Evolutionary conservation across 2,329 filamentous ascomycete species (phyloP), one percentile per base, ranked within the genome.

Genomic region (Botrytis paeoniae): DNA sequence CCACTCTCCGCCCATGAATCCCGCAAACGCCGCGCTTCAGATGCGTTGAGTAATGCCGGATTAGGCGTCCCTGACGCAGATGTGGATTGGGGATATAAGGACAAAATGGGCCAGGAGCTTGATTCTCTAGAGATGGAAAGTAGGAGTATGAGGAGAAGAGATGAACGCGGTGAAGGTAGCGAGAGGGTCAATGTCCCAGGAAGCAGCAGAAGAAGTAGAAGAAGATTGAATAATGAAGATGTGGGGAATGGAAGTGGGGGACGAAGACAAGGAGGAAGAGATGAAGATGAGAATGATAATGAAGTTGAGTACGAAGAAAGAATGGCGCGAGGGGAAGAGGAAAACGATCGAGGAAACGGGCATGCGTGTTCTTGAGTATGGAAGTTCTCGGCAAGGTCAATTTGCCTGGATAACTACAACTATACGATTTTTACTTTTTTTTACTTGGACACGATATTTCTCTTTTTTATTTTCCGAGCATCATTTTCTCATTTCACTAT

Each of bases 21-120:
- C 1, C 72, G 51, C 37, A 71, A 73, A 48, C 29, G 51, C 12
- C 59, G 72, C 12, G 48, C 39, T 29, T 51, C 72, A 18, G 48
- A 45, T 9, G 48, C 29, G 6, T 61, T 37, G 37, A 66, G 32
- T 12, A 48, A 1, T 57, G 70, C 10, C 3, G n/a, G 1, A 16
- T 2, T 66, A 6, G 61, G 68, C 3, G 14, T 66, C 2, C 0
- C 25, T 5, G 48, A 16, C 22, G 3, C 6, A 2, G 29, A 22
- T 35, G 1, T 5, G 14, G 9, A 63, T 22, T 54, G 71, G 71
- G 64, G 43, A 5, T 60, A 71, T 39, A 60, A 39, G 41, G 72
- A 73, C 62, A 73, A 73, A 51, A 57, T 73, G 61, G 51, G 14
- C 0, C 10, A 25, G 25, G 72, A 73, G 41, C 48, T 73, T 14